A percentile compares a stretch with the other conserved stretches of the same genome.
Conservation (phyloP, 2,329 filamentous ascomycete species). For the Dactylellina cionopaga region DNA sequence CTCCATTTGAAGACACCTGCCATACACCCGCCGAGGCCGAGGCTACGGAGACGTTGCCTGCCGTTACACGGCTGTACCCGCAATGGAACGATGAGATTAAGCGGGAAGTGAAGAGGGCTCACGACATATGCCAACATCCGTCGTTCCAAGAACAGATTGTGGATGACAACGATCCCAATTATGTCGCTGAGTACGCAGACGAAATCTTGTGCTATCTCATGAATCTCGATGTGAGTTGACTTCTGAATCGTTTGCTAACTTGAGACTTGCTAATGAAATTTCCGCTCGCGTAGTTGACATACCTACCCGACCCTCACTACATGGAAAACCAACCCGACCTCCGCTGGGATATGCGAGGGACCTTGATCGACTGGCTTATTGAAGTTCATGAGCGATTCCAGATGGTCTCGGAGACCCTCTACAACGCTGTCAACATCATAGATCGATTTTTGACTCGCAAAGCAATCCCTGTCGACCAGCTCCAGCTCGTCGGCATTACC, state of each 20-base stretch:
- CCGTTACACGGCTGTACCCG: not conserved
- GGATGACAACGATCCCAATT: slow-evolving; percentile 36
- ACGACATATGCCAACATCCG: not conserved
- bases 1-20: not conserved
- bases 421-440: slow-evolving; percentile 94
- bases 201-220: slow-evolving; percentile 19
- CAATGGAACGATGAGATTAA: slow-evolving; percentile 9
- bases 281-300: slow-evolving; percentile 69
- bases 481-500: slow-evolving; percentile 94
- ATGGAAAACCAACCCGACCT: slow-evolving; percentile 98
- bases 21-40: not conserved
- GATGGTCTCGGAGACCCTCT: slow-evolving; percentile 91
- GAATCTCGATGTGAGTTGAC: slow-evolving; percentile 24
- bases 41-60: not conserved
- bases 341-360: slow-evolving; percentile 97
- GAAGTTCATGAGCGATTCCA: slow-evolving; percentile 94
- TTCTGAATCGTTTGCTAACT: not conserved
- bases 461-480: slow-evolving; percentile 90
- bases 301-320: slow-evolving; percentile 90
- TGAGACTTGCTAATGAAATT: slow-evolving; percentile 53
- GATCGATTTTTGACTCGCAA: slow-evolving; percentile 96
- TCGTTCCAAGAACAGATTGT: slow-evolving; percentile 50
- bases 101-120: slow-evolving; percentile 5
- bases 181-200: slow-evolving; percentile 27
- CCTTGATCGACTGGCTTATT: slow-evolving; percentile 97